Evolutionary conservation across 2,329 filamentous ascomycete species (phyloP).

Genomic region (Coleophoma eucalyptorum): DNA sequence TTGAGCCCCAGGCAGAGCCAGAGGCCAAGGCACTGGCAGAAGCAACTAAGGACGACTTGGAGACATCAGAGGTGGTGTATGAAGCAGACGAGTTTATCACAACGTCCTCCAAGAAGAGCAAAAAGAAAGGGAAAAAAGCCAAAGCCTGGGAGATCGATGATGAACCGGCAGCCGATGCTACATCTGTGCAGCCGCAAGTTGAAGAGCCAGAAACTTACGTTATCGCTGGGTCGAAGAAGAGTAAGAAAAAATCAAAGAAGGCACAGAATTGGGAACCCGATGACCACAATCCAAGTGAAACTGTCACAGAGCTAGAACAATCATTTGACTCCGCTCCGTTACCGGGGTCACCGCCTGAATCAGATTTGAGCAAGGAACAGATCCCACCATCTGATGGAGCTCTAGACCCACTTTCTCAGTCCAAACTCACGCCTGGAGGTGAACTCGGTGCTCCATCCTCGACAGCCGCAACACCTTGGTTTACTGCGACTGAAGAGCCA

Average conservation of each 20-base stretch:
- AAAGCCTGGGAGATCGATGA: constrained; percentile 7
- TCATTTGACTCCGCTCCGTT: background rate
- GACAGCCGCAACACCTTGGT: constrained; percentile 11
- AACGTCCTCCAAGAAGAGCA: constrained; percentile 3
- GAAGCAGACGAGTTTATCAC: background rate
- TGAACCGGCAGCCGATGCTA: background rate
- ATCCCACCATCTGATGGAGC: too few species aligned
- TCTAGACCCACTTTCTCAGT: background rate
- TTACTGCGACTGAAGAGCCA: constrained; percentile 3
- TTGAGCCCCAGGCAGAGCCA: background rate
- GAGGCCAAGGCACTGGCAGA: background rate
- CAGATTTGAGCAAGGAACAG: too few species aligned
- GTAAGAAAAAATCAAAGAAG: constrained; percentile 15
- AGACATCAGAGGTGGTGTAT: background rate
- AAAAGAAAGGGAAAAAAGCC: constrained; percentile 5
- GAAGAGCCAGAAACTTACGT: constrained; percentile 8
- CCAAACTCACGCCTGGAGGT: constrained; percentile 14
- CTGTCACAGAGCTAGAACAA: background rate
- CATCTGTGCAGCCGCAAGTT: background rate
- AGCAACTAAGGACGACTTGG: background rate
- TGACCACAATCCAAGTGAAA: background rate
- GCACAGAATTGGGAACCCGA: constrained; percentile 3
- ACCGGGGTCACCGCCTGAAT: background rate
- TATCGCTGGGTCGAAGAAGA: constrained; percentile 8
- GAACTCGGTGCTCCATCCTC: constrained; percentile 16